Conservation (phyloP, 177 flowering plant genomes). For the Tripterygium wilfordii region DNA sequence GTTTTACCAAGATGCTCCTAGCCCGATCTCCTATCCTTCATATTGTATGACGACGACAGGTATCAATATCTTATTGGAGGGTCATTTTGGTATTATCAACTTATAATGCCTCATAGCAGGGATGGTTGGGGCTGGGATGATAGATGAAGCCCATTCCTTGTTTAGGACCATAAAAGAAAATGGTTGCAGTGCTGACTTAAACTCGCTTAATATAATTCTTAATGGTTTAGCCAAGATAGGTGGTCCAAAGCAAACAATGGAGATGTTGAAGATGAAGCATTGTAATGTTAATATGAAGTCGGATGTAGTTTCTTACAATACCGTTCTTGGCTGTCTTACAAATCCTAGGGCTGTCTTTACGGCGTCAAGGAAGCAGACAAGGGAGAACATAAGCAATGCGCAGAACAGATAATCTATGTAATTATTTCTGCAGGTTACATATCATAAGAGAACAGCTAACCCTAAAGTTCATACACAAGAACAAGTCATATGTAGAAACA, state of each 20-base stretch:
- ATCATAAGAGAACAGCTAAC: too few relatives aligned
- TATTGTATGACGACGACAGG: too few relatives aligned
- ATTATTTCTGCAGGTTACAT: too few relatives aligned
- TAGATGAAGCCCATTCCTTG: constrained; percentile 77
- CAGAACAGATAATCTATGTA: too few relatives aligned
- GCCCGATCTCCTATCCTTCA: too few relatives aligned
- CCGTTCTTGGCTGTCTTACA: constrained; percentile 83
- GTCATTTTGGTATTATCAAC: too few relatives aligned
- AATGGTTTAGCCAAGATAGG: constrained; percentile 74
- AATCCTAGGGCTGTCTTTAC: constrained; percentile 93
- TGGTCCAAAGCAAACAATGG: constrained; percentile 70
- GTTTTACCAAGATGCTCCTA: too few relatives aligned
- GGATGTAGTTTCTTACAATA: constrained; percentile 91
- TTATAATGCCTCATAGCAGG: constrained; percentile 95
- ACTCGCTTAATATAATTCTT: constrained; percentile 82
- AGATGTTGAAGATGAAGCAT: constrained; percentile 89
- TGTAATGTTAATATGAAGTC: constrained; percentile 56
- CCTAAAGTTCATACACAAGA: too few relatives aligned
- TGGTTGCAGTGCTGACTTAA: constrained; percentile 74
- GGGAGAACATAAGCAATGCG: too few relatives aligned
- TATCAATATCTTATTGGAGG: too few relatives aligned
- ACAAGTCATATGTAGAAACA: too few relatives aligned
- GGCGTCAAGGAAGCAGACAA: too few relatives aligned
- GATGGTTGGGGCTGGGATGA: constrained; percentile 80
- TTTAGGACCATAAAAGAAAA: constrained; percentile 72